These are phyloP conservation scores for Heimioporus sp. DNA, from an alignment of 768 basidiomycete genomes.

Conservation along the genomic window DNA sequence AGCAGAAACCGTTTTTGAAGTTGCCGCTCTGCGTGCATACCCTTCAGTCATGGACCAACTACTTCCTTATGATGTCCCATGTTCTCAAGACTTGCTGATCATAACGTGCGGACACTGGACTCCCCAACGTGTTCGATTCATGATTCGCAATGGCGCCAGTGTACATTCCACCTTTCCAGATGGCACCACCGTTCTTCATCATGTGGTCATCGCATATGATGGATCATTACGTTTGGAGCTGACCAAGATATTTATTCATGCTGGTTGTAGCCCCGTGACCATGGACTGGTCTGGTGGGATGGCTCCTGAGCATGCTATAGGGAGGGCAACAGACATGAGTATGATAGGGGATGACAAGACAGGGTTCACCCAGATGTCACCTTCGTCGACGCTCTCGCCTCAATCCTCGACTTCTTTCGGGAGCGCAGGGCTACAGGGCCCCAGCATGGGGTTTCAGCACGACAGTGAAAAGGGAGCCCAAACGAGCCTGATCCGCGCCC, in stretches of 20 bases:
- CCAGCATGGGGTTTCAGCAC: constrained; percentile 22
- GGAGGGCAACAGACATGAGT: constrained; percentile 16
- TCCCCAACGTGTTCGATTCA: background rate
- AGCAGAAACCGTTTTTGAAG: background rate
- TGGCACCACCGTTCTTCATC: background rate
- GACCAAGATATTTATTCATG: background rate
- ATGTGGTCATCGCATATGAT: background rate
- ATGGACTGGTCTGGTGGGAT: no score
- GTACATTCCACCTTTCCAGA: background rate
- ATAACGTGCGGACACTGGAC: background rate
- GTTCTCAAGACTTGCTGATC: background rate
- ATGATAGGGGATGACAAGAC: constrained; percentile 15
- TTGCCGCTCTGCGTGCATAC: background rate
- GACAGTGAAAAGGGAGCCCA: constrained; percentile 5
- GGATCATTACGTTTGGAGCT: background rate
- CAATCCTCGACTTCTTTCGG: constrained; percentile 4
- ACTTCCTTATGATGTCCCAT: no score
- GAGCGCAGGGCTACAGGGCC: constrained; percentile 16
- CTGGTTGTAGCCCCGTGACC: background rate
- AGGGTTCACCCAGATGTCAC: constrained; percentile 6
- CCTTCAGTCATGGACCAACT: background rate
- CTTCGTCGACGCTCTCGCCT: constrained; percentile 2
- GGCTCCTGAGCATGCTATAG: no score
- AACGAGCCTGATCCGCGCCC: constrained; percentile 14
- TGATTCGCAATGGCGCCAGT: background rate